A percentile compares a stretch with the other conserved stretches of the same genome.
phyloP scores from a whole-genome alignment of 768 basidiomycete species.

The Roridomyces roridus region DNA sequence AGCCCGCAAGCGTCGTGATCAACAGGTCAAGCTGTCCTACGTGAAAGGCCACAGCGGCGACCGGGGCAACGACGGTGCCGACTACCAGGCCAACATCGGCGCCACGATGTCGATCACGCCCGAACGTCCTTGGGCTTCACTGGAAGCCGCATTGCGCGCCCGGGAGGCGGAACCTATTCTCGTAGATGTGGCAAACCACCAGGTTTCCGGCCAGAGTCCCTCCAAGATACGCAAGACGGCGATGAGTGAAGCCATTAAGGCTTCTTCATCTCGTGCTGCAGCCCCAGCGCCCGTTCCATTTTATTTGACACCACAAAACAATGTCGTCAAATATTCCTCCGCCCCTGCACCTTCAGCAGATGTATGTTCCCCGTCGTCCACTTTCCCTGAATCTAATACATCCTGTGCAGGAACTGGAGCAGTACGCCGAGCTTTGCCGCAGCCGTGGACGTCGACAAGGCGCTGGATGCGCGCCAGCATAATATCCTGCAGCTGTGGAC shows the following conservation, averaged over 20 bases:
- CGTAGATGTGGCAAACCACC: neutral
- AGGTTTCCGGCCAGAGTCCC: too few species aligned
- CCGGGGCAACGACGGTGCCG: conserved; percentile 88
- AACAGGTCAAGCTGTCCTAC: conserved; percentile 66
- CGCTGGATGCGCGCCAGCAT: too few species aligned
- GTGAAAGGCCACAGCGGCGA: conserved; percentile 83
- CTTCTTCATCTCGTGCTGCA: neutral
- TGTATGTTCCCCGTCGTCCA: conserved; percentile 14
- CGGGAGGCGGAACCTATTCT: neutral
- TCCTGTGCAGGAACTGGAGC: conserved; percentile 29
- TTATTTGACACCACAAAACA: neutral
- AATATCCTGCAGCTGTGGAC: too few species aligned
- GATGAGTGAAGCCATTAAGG: conserved; percentile 2
- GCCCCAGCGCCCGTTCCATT: neutral
- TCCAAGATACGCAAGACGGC: conserved; percentile 13
- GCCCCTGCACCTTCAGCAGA: neutral
- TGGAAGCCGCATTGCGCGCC: conserved; percentile 32
- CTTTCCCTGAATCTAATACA: neutral
- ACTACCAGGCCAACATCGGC: conserved; percentile 71
- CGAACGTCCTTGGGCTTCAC: conserved; percentile 67
- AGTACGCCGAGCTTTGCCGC: conserved; percentile 42
- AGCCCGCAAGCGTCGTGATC: conserved; percentile 54
- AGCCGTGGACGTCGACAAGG: too few species aligned
- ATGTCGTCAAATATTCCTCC: neutral
- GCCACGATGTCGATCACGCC: conserved; percentile 39